Conservation (phyloP, 768 basidiomycete species). For the Candolleomyces efflorescens region DNA sequence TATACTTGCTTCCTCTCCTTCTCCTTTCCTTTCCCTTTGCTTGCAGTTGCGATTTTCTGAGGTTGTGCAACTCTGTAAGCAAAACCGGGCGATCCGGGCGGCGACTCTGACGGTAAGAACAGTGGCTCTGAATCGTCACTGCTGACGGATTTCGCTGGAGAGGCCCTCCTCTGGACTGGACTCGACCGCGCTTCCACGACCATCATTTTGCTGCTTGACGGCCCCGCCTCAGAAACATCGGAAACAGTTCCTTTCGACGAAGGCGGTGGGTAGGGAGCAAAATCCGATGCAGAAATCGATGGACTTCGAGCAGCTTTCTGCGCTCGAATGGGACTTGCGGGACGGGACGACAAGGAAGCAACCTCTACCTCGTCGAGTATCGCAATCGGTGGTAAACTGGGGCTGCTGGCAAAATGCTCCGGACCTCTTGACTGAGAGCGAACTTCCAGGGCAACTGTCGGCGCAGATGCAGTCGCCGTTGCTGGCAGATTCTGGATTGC, state of each 20-base stretch:
- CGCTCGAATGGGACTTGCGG: not conserved
- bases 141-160: not conserved
- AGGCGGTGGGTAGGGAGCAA: not conserved
- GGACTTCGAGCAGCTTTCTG: not conserved
- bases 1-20: not conserved
- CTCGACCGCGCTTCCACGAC: not conserved
- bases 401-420: not conserved
- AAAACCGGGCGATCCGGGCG: constrained; percentile 26
- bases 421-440: too few species aligned
- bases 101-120: constrained; percentile 39
- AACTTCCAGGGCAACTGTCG: too few species aligned
- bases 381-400: constrained; percentile 9
- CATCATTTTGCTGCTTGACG: not conserved
- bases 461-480: too few species aligned
- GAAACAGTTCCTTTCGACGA: not conserved
- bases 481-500: too few species aligned
- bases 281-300: not conserved
- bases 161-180: not conserved
- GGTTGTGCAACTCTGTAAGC: not conserved
- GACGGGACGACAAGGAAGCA: not conserved
- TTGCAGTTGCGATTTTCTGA: not conserved
- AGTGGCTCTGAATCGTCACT: constrained; percentile 31
- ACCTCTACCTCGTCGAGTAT: constrained; percentile 8
- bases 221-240: not conserved
- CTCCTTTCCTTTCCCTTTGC: not conserved